Base-by-base conservation (phyloP, 139 green algal genomes). In the Pleodorina starrii region DNA sequence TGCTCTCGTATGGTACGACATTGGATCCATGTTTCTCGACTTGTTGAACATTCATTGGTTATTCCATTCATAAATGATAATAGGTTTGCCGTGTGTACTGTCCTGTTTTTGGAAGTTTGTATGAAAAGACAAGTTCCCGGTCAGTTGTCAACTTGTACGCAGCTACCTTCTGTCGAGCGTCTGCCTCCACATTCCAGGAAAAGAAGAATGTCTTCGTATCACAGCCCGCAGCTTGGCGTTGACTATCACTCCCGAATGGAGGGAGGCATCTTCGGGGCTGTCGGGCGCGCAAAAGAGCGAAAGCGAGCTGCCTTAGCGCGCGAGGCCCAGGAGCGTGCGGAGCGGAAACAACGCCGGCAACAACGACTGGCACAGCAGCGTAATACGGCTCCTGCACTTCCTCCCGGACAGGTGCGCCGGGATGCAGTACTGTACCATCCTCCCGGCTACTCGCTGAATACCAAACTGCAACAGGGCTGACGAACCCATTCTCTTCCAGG, bases 191-290 rank as follows among this genome's bases (percentile, higher is more conserved):
- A n/a, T n/a, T n/a, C n/a, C n/a, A n/a, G n/a, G n/a, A n/a, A n/a
- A n/a, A n/a, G n/a, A 38, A 80, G 57, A 29, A 59, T 80, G 72
- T 32, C 72, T 27, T 48, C 68, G 32, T 80, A 51, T 80, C 80
- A 57, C 21, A 60, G 38, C 27, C 80, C 80, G 12, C 27, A 86
- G 42, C 80, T 86, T 23, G 80, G 80, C 5, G 60, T 86, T 5
- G 80, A 86, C 80, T 86, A 86, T 27, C 6, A 35, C 9, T 86
- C 54, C 0, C 59, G 80, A 16, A 86, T 86, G 80, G 80, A 86
- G 5, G 81, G 81, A 1, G 81, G 81, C 5, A 25, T 87, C 4
- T 14, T 77, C 14, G 81, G 81, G 1, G 81, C 81, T 2, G 12
- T 87, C 32, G 59, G 14, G 1, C 81, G 81, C 14, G 81, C 81